Evolutionary conservation across 2,329 filamentous ascomycete species (phyloP).

Genomic region (Ophiostoma ulmi): DNA sequence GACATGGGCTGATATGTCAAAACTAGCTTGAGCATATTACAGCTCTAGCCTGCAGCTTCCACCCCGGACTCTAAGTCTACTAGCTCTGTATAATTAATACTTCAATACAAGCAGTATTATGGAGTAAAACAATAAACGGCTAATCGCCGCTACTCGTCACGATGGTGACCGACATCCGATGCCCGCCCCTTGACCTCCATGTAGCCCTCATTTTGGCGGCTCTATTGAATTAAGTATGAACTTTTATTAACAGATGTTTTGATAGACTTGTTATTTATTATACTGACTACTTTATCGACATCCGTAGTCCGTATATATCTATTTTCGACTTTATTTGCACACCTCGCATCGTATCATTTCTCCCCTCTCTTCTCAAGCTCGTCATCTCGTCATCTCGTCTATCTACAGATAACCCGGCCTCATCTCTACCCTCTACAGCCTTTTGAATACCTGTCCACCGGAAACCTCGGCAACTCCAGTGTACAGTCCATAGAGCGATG

Average conservation of each 20-base stretch:
- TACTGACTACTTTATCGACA: not conserved
- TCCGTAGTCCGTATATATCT: not conserved
- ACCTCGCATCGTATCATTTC: not conserved
- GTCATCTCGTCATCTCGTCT: not conserved
- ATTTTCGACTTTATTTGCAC: not conserved
- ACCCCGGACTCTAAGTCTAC: too few relatives aligned
- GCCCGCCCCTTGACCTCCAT: not conserved
- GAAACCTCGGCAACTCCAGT: not conserved
- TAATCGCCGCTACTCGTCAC: not conserved
- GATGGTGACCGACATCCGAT: slow-evolving; percentile 3
- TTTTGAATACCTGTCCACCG: not conserved
- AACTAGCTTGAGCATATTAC: too few relatives aligned
- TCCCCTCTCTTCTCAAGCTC: not conserved
- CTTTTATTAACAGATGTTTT: too few relatives aligned
- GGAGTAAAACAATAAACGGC: not conserved
- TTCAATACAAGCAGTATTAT: not conserved
- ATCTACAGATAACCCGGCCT: not conserved
- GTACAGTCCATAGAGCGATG: slow-evolving; percentile 19
- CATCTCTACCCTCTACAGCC: not conserved
- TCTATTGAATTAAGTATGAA: not conserved
- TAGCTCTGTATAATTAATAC: not conserved
- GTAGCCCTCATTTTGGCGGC: too few relatives aligned
- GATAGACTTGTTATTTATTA: too few relatives aligned
- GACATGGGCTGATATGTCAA: not conserved
- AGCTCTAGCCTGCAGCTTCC: not conserved